A percentile compares a stretch with the other conserved stretches of the same genome.
Evolutionary conservation across 2,329 filamentous ascomycete species (phyloP).

Genomic region (Mariannaea sp.): DNA sequence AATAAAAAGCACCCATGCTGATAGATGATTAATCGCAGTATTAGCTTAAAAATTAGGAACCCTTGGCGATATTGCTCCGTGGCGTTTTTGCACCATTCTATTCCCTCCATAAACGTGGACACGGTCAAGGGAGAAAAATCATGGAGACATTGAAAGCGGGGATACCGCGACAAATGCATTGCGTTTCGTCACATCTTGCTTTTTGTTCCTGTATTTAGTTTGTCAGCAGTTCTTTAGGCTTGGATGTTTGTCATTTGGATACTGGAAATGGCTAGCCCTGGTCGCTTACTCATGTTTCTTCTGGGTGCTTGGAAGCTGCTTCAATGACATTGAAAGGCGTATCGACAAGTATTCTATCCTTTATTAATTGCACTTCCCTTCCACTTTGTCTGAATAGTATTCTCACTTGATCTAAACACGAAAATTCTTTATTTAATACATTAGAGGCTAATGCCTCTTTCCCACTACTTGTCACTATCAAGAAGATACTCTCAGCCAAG

Average conservation of each 20-base stretch:
- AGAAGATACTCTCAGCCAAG: neutral
- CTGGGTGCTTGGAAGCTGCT: neutral
- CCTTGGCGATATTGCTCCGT: neutral
- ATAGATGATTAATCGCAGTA: neutral
- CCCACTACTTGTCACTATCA: neutral
- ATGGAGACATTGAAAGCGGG: neutral
- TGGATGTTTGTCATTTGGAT: neutral
- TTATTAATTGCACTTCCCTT: neutral
- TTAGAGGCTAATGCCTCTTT: neutral
- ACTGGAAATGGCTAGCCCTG: neutral
- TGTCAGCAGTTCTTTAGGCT: conserved; percentile 4
- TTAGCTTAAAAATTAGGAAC: neutral
- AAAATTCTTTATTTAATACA: neutral
- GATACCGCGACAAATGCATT: neutral
- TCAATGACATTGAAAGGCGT: neutral
- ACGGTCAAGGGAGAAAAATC: neutral
- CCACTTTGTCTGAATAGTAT: neutral
- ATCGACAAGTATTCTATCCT: neutral
- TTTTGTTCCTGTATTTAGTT: neutral
- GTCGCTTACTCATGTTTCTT: neutral
- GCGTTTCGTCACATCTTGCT: neutral
- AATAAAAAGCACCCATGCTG: neutral
- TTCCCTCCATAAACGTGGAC: too few species aligned
- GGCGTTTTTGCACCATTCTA: neutral
- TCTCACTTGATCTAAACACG: neutral